Percentiles rank a stretch among this genome's conserved stretches.
Evolutionary conservation across 805 yeast genomes (phyloP).

Genomic region (Candida maesae): DNA sequence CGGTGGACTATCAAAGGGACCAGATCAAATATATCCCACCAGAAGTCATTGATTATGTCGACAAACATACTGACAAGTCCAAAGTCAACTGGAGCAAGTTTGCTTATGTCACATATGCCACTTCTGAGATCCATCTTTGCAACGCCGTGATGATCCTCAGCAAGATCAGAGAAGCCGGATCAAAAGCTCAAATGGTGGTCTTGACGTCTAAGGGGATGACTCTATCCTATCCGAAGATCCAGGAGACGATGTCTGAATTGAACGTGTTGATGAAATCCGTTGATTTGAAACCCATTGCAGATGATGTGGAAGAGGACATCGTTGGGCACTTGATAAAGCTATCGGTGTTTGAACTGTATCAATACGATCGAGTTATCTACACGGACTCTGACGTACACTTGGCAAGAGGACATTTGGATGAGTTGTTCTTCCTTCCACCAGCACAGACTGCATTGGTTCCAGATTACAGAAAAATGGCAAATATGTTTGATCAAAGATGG

Average conservation of each 20-base stretch:
- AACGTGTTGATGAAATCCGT: no score
- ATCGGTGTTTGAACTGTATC: conserved; percentile 45
- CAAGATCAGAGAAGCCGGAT: conserved; percentile 33
- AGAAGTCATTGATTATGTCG: conserved; percentile 17
- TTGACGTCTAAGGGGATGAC: conserved; percentile 26
- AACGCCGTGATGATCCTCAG: conserved; percentile 46
- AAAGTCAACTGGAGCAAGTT: conserved; percentile 37
- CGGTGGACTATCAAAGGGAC: conserved; percentile 17
- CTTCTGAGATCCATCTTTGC: conserved; percentile 46
- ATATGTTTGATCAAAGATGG: conserved; percentile 21
- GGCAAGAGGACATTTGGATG: conserved; percentile 42
- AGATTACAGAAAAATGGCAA: conserved; percentile 37
- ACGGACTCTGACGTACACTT: conserved; percentile 53
- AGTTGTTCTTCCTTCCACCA: conserved; percentile 47
- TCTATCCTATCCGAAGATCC: neutral
- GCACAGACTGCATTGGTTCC: conserved; percentile 44
- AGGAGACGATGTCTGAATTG: no score
- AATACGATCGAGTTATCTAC: conserved; percentile 51
- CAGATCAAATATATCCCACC: conserved; percentile 21
- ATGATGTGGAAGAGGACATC: no score
- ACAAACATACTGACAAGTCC: conserved; percentile 16
- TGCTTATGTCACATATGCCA: conserved; percentile 63
- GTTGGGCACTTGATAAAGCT: no score
- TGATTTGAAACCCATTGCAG: no score
- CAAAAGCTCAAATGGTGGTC: conserved; percentile 45